Conservation (phyloP, 1,284 basidiomycete genomes). For the Ustilago esculenta region DNA sequence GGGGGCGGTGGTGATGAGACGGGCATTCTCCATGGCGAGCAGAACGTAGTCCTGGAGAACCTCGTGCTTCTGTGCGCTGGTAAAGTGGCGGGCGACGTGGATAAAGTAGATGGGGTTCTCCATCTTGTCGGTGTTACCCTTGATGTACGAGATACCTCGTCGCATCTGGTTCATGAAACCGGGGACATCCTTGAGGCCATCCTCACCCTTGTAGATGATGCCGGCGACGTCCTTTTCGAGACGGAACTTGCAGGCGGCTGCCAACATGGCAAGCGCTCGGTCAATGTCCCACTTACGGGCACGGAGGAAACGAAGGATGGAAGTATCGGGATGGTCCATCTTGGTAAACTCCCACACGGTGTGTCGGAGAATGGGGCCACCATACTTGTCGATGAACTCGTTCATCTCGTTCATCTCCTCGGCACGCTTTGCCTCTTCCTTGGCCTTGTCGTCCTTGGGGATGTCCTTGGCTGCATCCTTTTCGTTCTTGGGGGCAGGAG, state of each 20-base stretch:
- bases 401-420: conserved; percentile 61
- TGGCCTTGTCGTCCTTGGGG: conserved; percentile 64
- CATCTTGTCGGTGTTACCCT: conserved; percentile 61
- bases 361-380: conserved; percentile 59
- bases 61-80: conserved; percentile 65
- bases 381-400: conserved; percentile 63
- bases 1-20: conserved; percentile 62
- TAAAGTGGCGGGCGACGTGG: conserved; percentile 66
- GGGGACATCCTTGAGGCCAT: conserved; percentile 64
- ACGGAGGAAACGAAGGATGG: conserved; percentile 65
- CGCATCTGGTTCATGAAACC: conserved; percentile 67
- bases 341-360: conserved; percentile 61
- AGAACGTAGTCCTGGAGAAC: conserved; percentile 65
- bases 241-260: conserved; percentile 66
- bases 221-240: conserved; percentile 64
- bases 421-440: conserved; percentile 61
- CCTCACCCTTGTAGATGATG: conserved; percentile 65
- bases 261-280: conserved; percentile 65
- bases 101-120: conserved; percentile 67
- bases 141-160: conserved; percentile 67
- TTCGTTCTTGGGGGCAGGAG: conserved; percentile 28
- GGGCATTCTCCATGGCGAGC: conserved; percentile 64
- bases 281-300: conserved; percentile 67
- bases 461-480: conserved; percentile 59
- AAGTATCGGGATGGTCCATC: conserved; percentile 64